These are phyloP conservation scores for Metschnikowia kofuensis DNA, from an alignment of 805 yeast species.

Conservation along the genomic window DNA sequence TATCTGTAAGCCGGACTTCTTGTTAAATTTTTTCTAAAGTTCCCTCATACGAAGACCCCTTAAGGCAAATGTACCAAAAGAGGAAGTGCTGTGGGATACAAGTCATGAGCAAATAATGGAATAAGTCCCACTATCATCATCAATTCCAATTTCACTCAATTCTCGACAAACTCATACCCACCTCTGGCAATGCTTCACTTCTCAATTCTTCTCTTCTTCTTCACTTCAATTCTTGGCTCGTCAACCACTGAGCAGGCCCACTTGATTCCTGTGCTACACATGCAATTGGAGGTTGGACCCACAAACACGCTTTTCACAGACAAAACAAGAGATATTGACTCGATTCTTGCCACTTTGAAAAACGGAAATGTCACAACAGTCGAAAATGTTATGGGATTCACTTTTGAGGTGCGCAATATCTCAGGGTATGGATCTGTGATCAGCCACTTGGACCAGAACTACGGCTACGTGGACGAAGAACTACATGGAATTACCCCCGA, in stretches of 20 bases:
- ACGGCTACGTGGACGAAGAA: slow-evolving; percentile 44
- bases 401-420: slow-evolving; percentile 25
- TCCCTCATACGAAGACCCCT: too few relatives aligned
- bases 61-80: too few relatives aligned
- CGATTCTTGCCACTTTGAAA: slow-evolving; percentile 21
- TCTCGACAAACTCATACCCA: too few relatives aligned
- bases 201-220: background rate
- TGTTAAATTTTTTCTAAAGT: too few relatives aligned
- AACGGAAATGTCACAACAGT: slow-evolving; percentile 31
- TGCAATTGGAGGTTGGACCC: slow-evolving; percentile 19
- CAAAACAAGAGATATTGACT: slow-evolving; percentile 16
- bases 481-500: slow-evolving; percentile 44
- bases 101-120: too few relatives aligned
- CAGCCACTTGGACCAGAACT: slow-evolving; percentile 22
- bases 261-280: slow-evolving; percentile 16
- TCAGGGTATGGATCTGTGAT: slow-evolving; percentile 50
- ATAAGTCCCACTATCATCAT: too few relatives aligned
- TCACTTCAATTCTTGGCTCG: background rate
- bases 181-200: background rate
- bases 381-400: slow-evolving; percentile 28
- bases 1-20: too few relatives aligned
- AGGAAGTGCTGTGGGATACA: too few relatives aligned
- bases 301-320: slow-evolving; percentile 19
- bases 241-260: background rate
- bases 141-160: too few relatives aligned